A percentile compares a stretch with the other conserved stretches of the same genome.
Conservation (phyloP, 805 yeast species). For the Sugiyamaella mastotermitis region DNA sequence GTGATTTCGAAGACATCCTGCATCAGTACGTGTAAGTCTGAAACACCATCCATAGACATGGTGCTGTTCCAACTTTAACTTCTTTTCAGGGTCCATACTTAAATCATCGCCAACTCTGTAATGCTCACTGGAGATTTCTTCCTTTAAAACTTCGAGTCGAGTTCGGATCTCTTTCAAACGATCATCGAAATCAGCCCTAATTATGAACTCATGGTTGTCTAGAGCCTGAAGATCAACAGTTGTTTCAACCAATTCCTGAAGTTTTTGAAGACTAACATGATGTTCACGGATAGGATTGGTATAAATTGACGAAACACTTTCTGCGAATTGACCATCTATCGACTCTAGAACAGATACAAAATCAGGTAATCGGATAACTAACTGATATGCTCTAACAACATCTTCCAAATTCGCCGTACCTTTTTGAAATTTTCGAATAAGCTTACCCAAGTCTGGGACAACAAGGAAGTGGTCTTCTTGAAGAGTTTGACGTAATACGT, state of each 20-base stretch:
- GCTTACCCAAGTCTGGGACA: slow-evolving; percentile 78
- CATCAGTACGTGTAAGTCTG: slow-evolving; percentile 84
- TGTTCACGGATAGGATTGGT: slow-evolving; percentile 46
- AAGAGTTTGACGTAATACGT: slow-evolving; percentile 57
- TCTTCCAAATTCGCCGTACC: slow-evolving; percentile 70
- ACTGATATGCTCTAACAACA: slow-evolving; percentile 81
- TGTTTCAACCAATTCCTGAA: slow-evolving; percentile 83
- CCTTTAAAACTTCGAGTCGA: slow-evolving; percentile 49
- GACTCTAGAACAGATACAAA: slow-evolving; percentile 47
- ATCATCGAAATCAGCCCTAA: slow-evolving; percentile 87
- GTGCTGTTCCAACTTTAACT: slow-evolving; percentile 83
- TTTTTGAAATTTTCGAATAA: slow-evolving; percentile 59
- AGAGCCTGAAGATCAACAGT: slow-evolving; percentile 83
- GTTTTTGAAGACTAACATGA: slow-evolving; percentile 50
- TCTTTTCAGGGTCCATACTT: slow-evolving; percentile 77
- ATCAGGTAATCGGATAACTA: slow-evolving; percentile 65
- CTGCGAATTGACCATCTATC: slow-evolving; percentile 34
- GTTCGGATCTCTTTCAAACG: slow-evolving; percentile 55
- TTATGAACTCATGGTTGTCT: slow-evolving; percentile 75
- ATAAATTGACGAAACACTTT: slow-evolving; percentile 46
- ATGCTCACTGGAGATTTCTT: slow-evolving; percentile 56
- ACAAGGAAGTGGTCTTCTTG: slow-evolving; percentile 61
- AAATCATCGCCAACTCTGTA: slow-evolving; percentile 64
- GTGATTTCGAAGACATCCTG: slow-evolving; percentile 63
- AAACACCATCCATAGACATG: slow-evolving; percentile 91